phyloP scores from a whole-genome alignment of 768 basidiomycete genomes.

The Inosperma sp. region DNA sequence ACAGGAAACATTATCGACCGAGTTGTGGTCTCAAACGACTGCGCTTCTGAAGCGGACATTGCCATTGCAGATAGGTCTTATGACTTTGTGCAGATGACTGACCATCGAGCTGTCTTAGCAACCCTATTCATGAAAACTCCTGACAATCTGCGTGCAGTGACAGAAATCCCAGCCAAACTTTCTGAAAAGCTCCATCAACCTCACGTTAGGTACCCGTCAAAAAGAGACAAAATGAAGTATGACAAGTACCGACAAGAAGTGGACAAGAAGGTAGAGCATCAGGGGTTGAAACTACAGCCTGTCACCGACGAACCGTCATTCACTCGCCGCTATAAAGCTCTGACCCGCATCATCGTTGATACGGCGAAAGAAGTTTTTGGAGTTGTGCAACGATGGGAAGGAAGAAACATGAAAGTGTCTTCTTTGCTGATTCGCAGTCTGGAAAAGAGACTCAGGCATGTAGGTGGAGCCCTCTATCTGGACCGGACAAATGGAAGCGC shows the following conservation, averaged over 20 bases:
- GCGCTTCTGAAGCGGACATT: constrained; percentile 7
- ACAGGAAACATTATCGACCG: constrained; percentile 23
- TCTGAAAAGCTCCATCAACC: neutral
- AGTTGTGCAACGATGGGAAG: neutral
- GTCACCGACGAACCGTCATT: neutral
- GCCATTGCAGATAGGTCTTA: neutral
- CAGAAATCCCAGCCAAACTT: neutral
- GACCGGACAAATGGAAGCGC: neutral
- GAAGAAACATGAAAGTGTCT: neutral
- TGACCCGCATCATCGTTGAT: neutral
- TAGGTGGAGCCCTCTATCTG: neutral
- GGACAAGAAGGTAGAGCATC: neutral
- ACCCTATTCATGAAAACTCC: neutral
- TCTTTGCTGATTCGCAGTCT: neutral
- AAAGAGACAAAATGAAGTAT: neutral
- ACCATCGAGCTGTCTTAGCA: neutral
- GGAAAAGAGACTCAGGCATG: neutral
- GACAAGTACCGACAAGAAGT: neutral
- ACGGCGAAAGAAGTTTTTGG: neutral
- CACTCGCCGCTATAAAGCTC: neutral
- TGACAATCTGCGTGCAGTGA: neutral
- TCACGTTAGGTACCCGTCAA: neutral
- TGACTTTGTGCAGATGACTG: constrained; percentile 1
- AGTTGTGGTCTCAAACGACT: constrained; percentile 10
- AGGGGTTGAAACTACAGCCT: neutral